Evolutionary conservation across 176 grass and related monocot genomes (phyloP).

Genomic region (Secale cereale): DNA sequence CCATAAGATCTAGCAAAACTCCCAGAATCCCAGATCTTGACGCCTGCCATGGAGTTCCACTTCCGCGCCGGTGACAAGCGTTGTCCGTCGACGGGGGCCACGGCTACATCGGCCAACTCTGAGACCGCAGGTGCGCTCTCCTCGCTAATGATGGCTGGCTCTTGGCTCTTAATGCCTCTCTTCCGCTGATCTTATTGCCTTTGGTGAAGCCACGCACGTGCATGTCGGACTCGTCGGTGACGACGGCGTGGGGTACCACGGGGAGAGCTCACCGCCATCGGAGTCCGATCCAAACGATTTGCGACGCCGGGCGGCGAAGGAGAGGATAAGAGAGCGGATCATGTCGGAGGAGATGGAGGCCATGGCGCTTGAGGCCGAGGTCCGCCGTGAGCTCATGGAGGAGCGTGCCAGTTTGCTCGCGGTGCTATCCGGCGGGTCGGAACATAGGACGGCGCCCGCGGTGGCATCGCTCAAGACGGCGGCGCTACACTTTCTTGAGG

Average conservation of each 20-base stretch:
- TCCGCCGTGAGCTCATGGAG: slow-evolving; percentile 18
- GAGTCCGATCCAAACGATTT: background rate
- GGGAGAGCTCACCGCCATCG: background rate
- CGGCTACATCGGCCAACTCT: no score
- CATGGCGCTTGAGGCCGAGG: slow-evolving; percentile 23
- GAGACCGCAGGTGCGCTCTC: no score
- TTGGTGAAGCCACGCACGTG: background rate
- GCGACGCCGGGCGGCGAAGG: slow-evolving; percentile 12
- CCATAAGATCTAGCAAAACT: no score
- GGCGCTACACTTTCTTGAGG: background rate
- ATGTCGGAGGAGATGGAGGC: slow-evolving; percentile 14
- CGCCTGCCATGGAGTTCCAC: no score
- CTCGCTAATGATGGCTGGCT: no score
- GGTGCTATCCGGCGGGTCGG: background rate
- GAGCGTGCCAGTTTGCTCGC: background rate
- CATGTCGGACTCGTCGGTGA: background rate
- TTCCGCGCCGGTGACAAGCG: no score
- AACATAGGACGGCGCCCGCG: background rate
- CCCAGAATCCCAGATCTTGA: no score
- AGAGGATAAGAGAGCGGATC: slow-evolving; percentile 27
- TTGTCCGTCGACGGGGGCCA: no score
- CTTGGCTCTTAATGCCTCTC: no score
- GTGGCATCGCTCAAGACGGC: background rate
- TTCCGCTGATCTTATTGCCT: no score
- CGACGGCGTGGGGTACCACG: background rate